These are phyloP conservation scores for Phytophthora nicotianae DNA, from an alignment of 352 stramenopile species.

Conservation along the genomic window DNA sequence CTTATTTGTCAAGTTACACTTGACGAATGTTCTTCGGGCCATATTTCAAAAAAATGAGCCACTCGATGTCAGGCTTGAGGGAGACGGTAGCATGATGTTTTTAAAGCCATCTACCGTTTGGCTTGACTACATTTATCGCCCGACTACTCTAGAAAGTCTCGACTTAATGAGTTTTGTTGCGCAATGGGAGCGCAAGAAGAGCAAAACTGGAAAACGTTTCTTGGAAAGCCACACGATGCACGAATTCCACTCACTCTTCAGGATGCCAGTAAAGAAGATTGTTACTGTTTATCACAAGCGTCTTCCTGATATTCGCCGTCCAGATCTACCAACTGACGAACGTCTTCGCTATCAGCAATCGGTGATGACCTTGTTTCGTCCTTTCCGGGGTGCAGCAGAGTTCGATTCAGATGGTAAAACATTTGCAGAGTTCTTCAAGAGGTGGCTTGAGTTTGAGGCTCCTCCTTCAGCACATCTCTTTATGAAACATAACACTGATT, in stretches of 20 bases:
- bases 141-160: not conserved
- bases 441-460: not conserved
- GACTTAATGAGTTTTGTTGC: not conserved
- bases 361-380: not conserved
- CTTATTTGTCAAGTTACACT: slow-evolving; percentile 1
- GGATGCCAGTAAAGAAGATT: not conserved
- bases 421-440: not conserved
- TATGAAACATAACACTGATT: not conserved
- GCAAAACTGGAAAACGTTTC: not conserved
- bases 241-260: not conserved
- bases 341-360: not conserved
- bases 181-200: not conserved
- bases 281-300: slow-evolving; percentile 1
- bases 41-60: not conserved
- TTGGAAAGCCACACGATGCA: not conserved
- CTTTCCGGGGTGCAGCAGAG: not conserved
- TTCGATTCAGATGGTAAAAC: not conserved
- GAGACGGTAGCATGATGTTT: not conserved
- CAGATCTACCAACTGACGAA: not conserved
- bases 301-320: not conserved
- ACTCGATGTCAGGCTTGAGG: not conserved
- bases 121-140: not conserved
- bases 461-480: not conserved
- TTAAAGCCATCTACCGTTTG: not conserved
- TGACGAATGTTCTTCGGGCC: not conserved